phyloP scores from a whole-genome alignment of 2,329 filamentous ascomycete species.

The Diaporthe eres region DNA sequence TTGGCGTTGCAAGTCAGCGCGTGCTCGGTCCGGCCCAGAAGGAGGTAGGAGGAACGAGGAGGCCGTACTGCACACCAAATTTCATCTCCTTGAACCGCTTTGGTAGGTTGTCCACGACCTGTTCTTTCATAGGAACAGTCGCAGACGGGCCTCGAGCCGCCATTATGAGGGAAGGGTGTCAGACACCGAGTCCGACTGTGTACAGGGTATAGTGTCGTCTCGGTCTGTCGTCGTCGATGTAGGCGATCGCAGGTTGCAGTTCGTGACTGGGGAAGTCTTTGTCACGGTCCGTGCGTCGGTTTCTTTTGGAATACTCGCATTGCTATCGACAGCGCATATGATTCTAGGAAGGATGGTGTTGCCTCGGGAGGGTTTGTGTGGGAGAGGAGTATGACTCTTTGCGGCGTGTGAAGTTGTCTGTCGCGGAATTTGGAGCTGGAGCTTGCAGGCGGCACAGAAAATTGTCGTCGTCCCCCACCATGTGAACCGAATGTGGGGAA shows the following conservation, averaged over 20 bases:
- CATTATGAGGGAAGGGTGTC: slow-evolving; percentile 35
- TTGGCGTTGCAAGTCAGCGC: slow-evolving; percentile 1
- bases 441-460: slow-evolving; percentile 30
- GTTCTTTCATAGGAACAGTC: slow-evolving; percentile 76
- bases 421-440: slow-evolving; percentile 30
- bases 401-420: neutral
- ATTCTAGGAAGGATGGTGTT: neutral
- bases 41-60: neutral
- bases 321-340: slow-evolving; percentile 23
- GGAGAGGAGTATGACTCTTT: slow-evolving; percentile 33
- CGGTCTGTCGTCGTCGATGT: neutral
- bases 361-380: neutral
- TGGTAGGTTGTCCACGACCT: slow-evolving; percentile 89
- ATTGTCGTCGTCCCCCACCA: slow-evolving; percentile 38
- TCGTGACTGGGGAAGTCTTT: neutral
- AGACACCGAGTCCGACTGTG: neutral
- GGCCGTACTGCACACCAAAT: slow-evolving; percentile 88
- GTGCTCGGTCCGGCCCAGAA: slow-evolving; percentile 28
- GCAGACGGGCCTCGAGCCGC: slow-evolving; percentile 46
- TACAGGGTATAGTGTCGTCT: neutral
- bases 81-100: slow-evolving; percentile 95
- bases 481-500: slow-evolving; percentile 20
- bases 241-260: neutral
- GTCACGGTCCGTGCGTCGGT: slow-evolving; percentile 26
- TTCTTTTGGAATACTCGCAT: slow-evolving; percentile 24